These are phyloP conservation scores for Leishmania tarentolae DNA, from an alignment of 208 protist genomes.

Conservation along the genomic window DNA sequence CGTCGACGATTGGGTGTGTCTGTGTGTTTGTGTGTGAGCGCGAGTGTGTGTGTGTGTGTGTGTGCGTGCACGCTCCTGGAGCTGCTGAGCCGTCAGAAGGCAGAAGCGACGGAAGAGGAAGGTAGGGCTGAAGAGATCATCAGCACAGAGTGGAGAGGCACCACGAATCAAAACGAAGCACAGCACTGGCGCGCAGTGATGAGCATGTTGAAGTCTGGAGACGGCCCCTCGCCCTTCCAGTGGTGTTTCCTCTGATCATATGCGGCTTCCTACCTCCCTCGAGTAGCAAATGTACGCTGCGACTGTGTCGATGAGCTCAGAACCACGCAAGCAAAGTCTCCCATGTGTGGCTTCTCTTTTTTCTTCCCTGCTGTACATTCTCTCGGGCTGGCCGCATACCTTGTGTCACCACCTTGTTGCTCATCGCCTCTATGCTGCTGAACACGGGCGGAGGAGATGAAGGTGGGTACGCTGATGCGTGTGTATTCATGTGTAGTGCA, in stretches of 20 bases:
- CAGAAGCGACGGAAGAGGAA: background rate
- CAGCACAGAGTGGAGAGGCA: background rate
- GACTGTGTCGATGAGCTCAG: background rate
- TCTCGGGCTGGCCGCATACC: background rate
- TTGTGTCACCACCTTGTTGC: background rate
- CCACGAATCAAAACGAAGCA: background rate
- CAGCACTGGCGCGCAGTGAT: background rate
- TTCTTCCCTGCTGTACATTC: background rate
- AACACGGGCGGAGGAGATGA: background rate
- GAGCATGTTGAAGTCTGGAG: background rate
- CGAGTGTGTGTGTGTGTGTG: background rate
- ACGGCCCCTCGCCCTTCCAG: background rate
- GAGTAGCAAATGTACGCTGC: background rate
- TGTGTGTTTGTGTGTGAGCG: background rate
- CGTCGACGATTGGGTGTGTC: background rate
- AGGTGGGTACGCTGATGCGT: background rate
- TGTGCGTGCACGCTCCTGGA: background rate
- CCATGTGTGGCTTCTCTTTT: background rate
- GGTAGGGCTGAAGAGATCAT: background rate
- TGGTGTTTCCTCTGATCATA: too few relatives aligned
- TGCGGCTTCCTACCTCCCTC: background rate
- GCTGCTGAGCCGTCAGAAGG: background rate
- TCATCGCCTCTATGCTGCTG: background rate
- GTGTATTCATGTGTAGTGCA: slow-evolving; percentile 7
- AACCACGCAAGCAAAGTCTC: background rate